phyloP scores from a whole-genome alignment of 23 red algal species.

The Gracilariopsis chorda region DNA sequence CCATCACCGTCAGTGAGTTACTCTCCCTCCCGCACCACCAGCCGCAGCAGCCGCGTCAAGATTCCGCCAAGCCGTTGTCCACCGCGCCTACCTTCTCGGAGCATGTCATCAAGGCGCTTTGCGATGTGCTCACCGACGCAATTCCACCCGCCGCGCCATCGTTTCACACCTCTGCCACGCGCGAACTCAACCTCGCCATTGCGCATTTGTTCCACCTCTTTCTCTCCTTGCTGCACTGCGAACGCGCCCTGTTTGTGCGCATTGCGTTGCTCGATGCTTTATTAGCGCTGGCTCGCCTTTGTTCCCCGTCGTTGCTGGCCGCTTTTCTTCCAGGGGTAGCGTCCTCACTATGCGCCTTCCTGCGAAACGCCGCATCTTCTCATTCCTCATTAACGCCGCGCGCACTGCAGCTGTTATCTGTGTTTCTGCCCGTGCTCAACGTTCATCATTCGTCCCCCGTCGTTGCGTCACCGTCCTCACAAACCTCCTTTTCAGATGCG shows the following conservation, averaged over 20 bases:
- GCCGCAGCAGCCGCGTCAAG: too few species aligned
- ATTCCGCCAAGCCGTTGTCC: background rate
- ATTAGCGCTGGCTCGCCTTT: background rate
- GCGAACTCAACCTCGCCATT: too few species aligned
- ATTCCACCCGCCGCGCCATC: background rate
- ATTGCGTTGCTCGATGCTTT: background rate
- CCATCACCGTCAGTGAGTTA: background rate
- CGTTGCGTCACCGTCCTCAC: background rate
- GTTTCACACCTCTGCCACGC: background rate
- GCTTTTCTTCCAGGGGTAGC: background rate
- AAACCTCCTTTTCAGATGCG: background rate
- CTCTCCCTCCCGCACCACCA: too few species aligned
- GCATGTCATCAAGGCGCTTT: background rate
- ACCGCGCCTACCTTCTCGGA: background rate
- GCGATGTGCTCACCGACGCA: background rate
- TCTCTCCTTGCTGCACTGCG: background rate
- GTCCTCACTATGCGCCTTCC: background rate
- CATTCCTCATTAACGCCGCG: background rate
- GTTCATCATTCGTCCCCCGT: too few species aligned
- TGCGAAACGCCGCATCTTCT: background rate
- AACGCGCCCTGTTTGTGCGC: background rate
- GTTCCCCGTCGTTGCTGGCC: background rate
- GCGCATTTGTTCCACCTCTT: background rate
- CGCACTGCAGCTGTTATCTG: background rate
- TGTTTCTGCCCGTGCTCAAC: background rate